Base-by-base conservation (phyloP, 176 grass and related monocot species). In the Urochloa ruziziensis region DNA sequence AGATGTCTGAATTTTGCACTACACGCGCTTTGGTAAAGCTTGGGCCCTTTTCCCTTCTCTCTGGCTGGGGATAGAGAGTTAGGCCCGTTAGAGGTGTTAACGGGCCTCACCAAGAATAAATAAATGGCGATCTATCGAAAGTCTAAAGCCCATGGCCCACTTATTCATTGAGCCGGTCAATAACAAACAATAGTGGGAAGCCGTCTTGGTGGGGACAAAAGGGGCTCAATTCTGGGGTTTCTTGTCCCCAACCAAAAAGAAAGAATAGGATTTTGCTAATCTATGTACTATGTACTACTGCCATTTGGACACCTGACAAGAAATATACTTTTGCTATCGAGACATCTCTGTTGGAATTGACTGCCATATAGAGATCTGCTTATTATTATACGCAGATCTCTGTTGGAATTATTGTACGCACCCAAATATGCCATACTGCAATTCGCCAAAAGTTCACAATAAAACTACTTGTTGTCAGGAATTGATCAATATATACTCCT, bases 1-100 rank as follows among this genome's bases (percentile, higher is more conserved):
- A 15, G 18, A 14, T 52, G 62, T 36, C 46, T 25, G 6, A 1
- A 17, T 80, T 84, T 75, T 84, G 32, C 40, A 32, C n/a, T 25
- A 6, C 34, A 24, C 11, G 21, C 36, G 7, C 44, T 15, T 11
- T 17, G 7, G 27, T 23, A 60, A 35, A 60, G 70, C 7, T 40
- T 82, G 71, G 85, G 62, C 71, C 39, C 72, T 82, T 82, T 82
- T 77, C 16, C 61, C 11, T 30, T 10, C 6, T 28, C n/a, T 57
- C 56, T 28, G 44, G 70, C 46, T 4, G 12, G 47, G n/a, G 49
- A 4, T 6, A 37, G 36, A 4, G 36, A 37, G 36, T 82, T 11
- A 46, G 43, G 83, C 65, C 75, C 40, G 65, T 79, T 79, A 71
- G 0, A 0, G 30, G 6, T 14, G 29, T 37, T 37, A 37, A 78